phyloP scores from a whole-genome alignment of 2,329 filamentous ascomycete genomes.

The Neobulgaria alba region DNA sequence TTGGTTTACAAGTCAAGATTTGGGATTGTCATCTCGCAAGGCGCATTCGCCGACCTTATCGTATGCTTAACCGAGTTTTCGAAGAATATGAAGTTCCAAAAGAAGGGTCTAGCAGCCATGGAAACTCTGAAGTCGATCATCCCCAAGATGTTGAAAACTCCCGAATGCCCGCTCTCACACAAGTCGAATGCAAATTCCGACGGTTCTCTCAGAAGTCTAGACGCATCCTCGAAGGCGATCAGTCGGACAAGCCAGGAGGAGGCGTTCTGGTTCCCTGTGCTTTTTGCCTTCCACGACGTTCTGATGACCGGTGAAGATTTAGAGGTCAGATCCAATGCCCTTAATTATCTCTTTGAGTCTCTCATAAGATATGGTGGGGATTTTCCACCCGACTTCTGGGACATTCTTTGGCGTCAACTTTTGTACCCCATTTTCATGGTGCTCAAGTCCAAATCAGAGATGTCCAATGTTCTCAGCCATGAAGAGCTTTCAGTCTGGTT shows the following conservation, averaged over 20 bases:
- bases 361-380: constrained; percentile 82
- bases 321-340: constrained; percentile 81
- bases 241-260: constrained; percentile 86
- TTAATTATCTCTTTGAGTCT: constrained; percentile 95
- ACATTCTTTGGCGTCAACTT: constrained; percentile 93
- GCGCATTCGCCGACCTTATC: constrained; percentile 90
- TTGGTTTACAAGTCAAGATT: constrained; percentile 95
- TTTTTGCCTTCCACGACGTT: constrained; percentile 98
- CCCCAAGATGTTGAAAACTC: constrained; percentile 88
- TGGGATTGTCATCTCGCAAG: constrained; percentile 90
- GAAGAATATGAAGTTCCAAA: constrained; percentile 97
- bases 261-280: constrained; percentile 95
- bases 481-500: constrained; percentile 98
- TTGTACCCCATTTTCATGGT: constrained; percentile 99
- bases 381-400: constrained; percentile 94
- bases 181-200: constrained; percentile 36
- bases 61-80: constrained; percentile 97
- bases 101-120: constrained; percentile 93
- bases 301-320: constrained; percentile 98
- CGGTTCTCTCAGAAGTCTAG: constrained; percentile 24
- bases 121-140: constrained; percentile 91
- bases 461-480: constrained; percentile 89
- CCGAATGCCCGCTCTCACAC: constrained; percentile 83
- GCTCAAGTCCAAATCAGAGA: constrained; percentile 88
- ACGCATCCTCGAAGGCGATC: constrained; percentile 47